Evolutionary conservation across 2,329 filamentous ascomycete genomes (phyloP), one percentile per base, ranked within the genome.

Genomic region (Talaromyces marneffei): DNA sequence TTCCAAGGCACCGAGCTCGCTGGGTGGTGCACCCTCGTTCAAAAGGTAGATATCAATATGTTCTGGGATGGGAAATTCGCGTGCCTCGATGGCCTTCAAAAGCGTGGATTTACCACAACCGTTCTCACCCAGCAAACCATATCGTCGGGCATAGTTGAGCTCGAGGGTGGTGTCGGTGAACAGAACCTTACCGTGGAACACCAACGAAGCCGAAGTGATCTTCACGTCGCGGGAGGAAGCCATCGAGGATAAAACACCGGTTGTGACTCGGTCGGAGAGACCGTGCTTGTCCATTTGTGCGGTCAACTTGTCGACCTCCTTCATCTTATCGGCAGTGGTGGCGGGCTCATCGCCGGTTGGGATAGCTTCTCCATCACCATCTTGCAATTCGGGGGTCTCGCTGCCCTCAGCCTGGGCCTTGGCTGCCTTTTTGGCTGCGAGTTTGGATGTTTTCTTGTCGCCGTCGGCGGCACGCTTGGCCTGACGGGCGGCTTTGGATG

Each of bases 61-160:
- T 29, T 96, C 90, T 64, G 94, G 95, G 74, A 99, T 90, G 65
- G 94, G 95, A 76, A 87, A 99, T 79, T 99, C 95, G 80, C 94
- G 90, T 73, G 87, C 88, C 70, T 89, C 88, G 75, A 99, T 96
- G 68, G 94, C 86, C 82, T 97, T 97, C 74, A 99, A 85, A 35
- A 99, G 80, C n/a, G 94, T 99, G 66, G 90, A 95, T 85, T 99
- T 99, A 77, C 94, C 94, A 79, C 94, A 99, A 67, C 94, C 94
- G 88, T 99, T 99, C 85, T 99, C 94, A 73, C 94, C 94, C 66
- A 99, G 82, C 62, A 99, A 83, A 76, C 94, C 94, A 76, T 99
- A 99, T 72, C 94, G 87, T 71, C 92, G 90, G 67, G 90, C 92
- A 75, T 91, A 94, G 75, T 90, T 93, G 72, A 99, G 84, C 79